Conservation (phyloP, 805 yeast species). For the Schizosaccharomyces lindneri region DNA sequence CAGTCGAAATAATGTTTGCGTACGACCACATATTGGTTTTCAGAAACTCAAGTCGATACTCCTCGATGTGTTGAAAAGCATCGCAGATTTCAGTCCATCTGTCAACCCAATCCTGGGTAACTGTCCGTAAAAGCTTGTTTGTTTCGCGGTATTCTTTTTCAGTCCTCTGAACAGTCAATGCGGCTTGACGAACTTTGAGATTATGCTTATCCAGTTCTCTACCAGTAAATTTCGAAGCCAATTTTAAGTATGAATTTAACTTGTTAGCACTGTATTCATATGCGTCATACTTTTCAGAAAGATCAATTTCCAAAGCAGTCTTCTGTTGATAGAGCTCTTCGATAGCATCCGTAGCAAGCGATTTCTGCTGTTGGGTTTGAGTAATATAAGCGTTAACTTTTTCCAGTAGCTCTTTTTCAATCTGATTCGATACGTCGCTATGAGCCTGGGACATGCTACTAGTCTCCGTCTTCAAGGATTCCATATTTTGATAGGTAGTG, state of each 20-base stretch:
- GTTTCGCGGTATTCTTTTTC: slow-evolving; percentile 31
- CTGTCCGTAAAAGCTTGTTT: slow-evolving; percentile 27
- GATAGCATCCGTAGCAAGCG: slow-evolving; percentile 17
- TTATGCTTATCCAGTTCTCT: slow-evolving; percentile 41
- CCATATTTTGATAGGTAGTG: slow-evolving; percentile 31
- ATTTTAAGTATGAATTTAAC: slow-evolving; percentile 33
- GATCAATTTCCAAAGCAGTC: slow-evolving; percentile 11
- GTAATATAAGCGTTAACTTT: slow-evolving; percentile 18
- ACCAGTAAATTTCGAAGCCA: slow-evolving; percentile 45
- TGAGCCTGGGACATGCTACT: slow-evolving; percentile 34
- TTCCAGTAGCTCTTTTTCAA: slow-evolving; percentile 24
- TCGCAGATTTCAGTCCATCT: slow-evolving; percentile 49
- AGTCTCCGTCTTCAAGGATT: slow-evolving; percentile 32
- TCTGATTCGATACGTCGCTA: slow-evolving; percentile 23
- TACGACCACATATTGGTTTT: slow-evolving; percentile 56
- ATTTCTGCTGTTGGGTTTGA: not conserved
- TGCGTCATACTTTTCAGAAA: slow-evolving; percentile 14
- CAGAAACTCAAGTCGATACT: slow-evolving; percentile 42
- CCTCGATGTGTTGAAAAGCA: slow-evolving; percentile 39
- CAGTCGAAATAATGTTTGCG: slow-evolving; percentile 46
- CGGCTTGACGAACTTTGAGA: slow-evolving; percentile 27
- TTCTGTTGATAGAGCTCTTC: slow-evolving; percentile 28
- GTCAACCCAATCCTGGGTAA: slow-evolving; percentile 36
- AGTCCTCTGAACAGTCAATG: slow-evolving; percentile 15
- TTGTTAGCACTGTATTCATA: slow-evolving; percentile 35